Evolutionary conservation across 495 filamentous ascomycete species (phyloP).

Genomic region (Penicillium egyptiacum): DNA sequence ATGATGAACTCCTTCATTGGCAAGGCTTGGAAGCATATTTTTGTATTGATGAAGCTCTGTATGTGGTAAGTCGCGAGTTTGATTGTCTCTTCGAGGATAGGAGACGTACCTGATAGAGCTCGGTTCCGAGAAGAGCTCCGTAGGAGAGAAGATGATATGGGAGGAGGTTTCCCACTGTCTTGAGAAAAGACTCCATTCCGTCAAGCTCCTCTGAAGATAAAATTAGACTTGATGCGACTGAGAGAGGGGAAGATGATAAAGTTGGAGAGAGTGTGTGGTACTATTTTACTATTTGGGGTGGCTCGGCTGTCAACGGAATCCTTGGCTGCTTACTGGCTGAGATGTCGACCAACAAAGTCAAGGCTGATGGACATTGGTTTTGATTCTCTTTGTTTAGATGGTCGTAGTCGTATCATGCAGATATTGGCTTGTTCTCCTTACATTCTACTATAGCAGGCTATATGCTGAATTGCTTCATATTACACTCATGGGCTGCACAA

Average conservation of each 20-base stretch:
- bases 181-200: slow-evolving; percentile 21
- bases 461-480: not conserved
- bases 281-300: not conserved
- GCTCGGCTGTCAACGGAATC: not conserved
- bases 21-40: slow-evolving; percentile 46
- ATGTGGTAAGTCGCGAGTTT: not conserved
- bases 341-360: not conserved
- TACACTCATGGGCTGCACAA: not conserved
- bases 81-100: not conserved
- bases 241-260: not conserved
- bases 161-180: slow-evolving; percentile 24
- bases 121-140: slow-evolving; percentile 51
- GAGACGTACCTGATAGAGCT: slow-evolving; percentile 46
- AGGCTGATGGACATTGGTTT: not conserved
- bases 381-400: not conserved
- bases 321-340: slow-evolving; percentile 7
- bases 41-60: slow-evolving; percentile 54
- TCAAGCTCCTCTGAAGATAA: not conserved
- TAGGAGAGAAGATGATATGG: slow-evolving; percentile 54
- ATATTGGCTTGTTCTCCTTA: not conserved
- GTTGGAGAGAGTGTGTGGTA: not conserved
- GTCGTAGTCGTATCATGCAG: not conserved
- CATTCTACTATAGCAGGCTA: not conserved
- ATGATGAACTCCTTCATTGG: slow-evolving; percentile 50
- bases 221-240: not conserved